Evolutionary conservation across 2,329 filamentous ascomycete genomes (phyloP).

Genomic region (Pseudogymnoascus destructans): DNA sequence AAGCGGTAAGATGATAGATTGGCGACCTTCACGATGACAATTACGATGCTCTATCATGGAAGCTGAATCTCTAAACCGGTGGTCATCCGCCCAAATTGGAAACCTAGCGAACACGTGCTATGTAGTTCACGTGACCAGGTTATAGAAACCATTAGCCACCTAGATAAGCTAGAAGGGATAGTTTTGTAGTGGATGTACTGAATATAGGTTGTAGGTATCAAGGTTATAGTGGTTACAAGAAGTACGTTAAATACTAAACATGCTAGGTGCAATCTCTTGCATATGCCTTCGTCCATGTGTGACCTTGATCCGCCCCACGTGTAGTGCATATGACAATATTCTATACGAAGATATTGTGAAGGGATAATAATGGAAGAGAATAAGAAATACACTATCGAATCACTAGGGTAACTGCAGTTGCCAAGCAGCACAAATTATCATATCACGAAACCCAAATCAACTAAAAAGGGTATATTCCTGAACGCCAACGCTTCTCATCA

Average conservation of each 20-base stretch:
- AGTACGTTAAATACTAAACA: neutral
- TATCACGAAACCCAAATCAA: neutral
- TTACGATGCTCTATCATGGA: neutral
- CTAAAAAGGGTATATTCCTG: constrained; percentile 7
- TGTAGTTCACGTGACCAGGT: neutral
- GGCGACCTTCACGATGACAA: neutral
- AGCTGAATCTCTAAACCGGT: neutral
- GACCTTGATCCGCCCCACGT: neutral
- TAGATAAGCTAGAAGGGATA: neutral
- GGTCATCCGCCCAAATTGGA: neutral
- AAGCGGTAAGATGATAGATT: neutral
- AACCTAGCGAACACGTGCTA: neutral
- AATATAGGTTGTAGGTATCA: neutral
- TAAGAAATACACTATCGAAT: neutral
- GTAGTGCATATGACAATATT: neutral
- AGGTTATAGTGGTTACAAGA: neutral
- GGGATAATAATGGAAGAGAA: neutral
- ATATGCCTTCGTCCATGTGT: neutral
- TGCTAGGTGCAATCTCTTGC: neutral
- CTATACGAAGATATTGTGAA: neutral
- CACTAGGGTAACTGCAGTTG: neutral
- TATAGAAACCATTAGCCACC: neutral
- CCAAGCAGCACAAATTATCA: neutral
- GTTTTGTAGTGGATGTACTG: neutral
- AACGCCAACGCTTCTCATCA: constrained; percentile 22